A percentile compares a stretch with the other conserved stretches of the same genome.
phyloP scores from a whole-genome alignment of 2,329 filamentous ascomycete genomes.

The Botrytis sinoallii region DNA sequence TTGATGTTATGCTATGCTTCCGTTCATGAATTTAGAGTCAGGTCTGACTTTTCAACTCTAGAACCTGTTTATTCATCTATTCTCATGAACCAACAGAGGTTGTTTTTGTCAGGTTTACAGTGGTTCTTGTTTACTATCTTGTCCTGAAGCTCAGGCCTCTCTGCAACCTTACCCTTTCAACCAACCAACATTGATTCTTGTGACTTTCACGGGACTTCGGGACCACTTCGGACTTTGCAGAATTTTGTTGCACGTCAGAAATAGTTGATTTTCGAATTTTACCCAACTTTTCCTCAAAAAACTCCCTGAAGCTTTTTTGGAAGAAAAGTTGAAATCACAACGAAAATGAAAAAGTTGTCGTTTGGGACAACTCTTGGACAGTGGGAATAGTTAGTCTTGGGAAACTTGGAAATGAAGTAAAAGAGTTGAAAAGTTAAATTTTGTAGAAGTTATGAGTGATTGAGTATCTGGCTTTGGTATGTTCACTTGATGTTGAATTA shows the following conservation, averaged over 20 bases:
- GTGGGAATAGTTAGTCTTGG: neutral
- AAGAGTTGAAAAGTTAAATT: neutral
- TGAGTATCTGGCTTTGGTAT: neutral
- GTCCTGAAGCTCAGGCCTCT: neutral
- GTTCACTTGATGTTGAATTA: neutral
- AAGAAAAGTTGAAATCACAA: neutral
- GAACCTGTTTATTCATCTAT: neutral
- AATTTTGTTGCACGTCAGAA: neutral
- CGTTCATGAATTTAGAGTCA: neutral
- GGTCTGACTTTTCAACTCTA: too few species aligned
- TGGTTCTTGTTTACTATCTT: neutral
- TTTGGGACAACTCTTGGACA: too few species aligned
- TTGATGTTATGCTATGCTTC: neutral
- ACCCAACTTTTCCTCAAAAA: neutral
- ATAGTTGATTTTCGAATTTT: neutral
- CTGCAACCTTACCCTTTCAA: neutral
- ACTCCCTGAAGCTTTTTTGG: neutral
- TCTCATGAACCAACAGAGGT: neutral
- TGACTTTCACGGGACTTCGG: neutral
- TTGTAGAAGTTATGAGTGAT: neutral
- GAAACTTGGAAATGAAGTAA: accelerated
- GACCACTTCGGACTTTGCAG: neutral
- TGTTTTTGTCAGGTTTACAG: neutral
- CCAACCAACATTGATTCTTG: neutral
- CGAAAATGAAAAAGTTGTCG: neutral